Percentiles rank a stretch among this genome's conserved stretches.
Conservation (phyloP, 805 yeast genomes). For the Candida rishiriensis region DNA sequence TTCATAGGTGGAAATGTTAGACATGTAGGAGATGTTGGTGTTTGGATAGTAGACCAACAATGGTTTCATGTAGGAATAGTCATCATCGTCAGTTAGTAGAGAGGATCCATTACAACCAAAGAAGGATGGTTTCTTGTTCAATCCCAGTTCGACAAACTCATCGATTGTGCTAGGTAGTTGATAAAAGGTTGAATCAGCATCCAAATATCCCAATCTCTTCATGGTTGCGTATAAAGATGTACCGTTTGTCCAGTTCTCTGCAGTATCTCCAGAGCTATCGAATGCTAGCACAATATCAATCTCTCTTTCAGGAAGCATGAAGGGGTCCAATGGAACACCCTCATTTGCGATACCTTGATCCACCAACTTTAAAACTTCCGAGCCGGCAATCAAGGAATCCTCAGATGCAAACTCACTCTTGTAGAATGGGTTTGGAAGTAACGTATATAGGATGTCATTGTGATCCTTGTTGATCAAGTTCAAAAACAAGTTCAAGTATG, state of each 20-base stretch:
- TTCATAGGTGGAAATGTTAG: constrained; percentile 62
- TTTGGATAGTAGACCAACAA: constrained; percentile 73
- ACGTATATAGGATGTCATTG: constrained; percentile 38
- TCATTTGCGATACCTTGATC: constrained; percentile 39
- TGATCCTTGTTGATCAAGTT: constrained; percentile 40
- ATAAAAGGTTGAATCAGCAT: constrained; percentile 59
- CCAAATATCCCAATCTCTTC: constrained; percentile 43
- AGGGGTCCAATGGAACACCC: constrained; percentile 60
- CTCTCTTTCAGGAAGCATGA: constrained; percentile 52
- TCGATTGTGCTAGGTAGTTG: constrained; percentile 57
- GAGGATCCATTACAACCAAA: constrained; percentile 73
- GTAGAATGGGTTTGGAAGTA: constrained; percentile 42
- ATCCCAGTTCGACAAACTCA: constrained; percentile 52
- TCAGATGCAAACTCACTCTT: constrained; percentile 28
- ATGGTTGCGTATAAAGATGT: constrained; percentile 48
- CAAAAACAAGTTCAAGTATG: constrained; percentile 12
- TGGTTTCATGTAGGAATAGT: constrained; percentile 48
- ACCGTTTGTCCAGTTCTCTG: constrained; percentile 61
- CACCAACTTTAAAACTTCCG: constrained; percentile 16
- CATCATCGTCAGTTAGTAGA: constrained; percentile 36
- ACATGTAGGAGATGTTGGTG: constrained; percentile 48
- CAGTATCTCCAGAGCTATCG: constrained; percentile 62
- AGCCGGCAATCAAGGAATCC: constrained; percentile 20
- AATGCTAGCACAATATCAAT: constrained; percentile 61
- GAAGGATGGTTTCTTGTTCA: constrained; percentile 64